Percentiles rank a stretch among this genome's conserved stretches.
phyloP scores from a whole-genome alignment of 495 filamentous ascomycete genomes.

The Aspergillus funiculosus region DNA sequence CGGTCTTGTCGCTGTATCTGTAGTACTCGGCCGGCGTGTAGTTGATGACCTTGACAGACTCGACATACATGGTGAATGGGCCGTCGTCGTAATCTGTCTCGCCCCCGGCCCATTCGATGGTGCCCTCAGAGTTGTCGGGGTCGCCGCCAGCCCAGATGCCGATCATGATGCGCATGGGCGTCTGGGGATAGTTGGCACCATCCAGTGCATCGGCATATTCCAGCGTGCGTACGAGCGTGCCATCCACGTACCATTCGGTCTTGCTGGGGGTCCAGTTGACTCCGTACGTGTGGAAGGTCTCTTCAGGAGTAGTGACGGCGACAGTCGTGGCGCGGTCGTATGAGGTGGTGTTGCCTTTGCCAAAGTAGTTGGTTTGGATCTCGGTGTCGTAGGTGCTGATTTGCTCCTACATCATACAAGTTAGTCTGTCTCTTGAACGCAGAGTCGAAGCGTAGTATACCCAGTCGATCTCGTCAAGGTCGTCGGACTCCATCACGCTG shows the following conservation, averaged over 20 bases:
- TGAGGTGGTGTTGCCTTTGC: conserved; percentile 72
- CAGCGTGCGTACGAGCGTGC: conserved; percentile 64
- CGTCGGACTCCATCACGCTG: conserved; percentile 78
- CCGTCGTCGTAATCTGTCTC: conserved; percentile 57
- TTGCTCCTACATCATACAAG: conserved; percentile 16
- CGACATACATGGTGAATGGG: conserved; percentile 67
- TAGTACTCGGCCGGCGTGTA: conserved; percentile 34
- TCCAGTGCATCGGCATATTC: conserved; percentile 52
- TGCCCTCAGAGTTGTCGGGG: conserved; percentile 51
- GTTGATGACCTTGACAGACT: conserved; percentile 35
- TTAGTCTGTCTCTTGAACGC: background rate
- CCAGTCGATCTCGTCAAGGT: conserved; percentile 93
- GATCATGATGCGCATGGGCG: conserved; percentile 74
- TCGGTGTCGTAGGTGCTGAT: conserved; percentile 33
- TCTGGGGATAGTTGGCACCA: conserved; percentile 77
- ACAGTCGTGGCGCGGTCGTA: conserved; percentile 69
- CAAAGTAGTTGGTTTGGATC: conserved; percentile 91
- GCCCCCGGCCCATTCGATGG: conserved; percentile 68
- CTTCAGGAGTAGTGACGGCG: conserved; percentile 55
- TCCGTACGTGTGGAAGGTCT: conserved; percentile 70
- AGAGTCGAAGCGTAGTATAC: conserved; percentile 34
- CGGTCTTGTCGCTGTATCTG: conserved; percentile 33
- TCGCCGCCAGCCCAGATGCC: conserved; percentile 83
- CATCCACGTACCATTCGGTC: conserved; percentile 76
- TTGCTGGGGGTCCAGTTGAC: conserved; percentile 72